Evolutionary conservation across 305 asterid genomes (phyloP).

Genomic region (Withania somnifera): DNA sequence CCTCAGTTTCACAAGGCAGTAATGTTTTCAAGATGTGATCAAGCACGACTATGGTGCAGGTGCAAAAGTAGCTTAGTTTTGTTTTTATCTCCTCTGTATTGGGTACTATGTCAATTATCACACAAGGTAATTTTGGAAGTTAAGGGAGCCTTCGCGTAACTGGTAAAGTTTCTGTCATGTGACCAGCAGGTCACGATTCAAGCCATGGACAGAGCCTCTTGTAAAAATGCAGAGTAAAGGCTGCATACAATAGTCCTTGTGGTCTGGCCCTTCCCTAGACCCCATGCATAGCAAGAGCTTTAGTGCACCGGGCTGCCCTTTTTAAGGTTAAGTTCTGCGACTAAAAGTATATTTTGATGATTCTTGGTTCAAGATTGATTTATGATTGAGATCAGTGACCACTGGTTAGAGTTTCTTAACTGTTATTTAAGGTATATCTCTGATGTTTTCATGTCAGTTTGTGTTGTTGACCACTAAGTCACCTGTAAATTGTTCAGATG

Average conservation of each 20-base stretch:
- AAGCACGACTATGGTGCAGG: background rate
- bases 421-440: background rate
- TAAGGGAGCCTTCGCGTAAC: too few relatives aligned
- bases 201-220: too few relatives aligned
- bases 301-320: too few relatives aligned
- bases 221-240: too few relatives aligned
- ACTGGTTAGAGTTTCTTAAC: background rate
- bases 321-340: background rate
- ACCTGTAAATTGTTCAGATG: background rate
- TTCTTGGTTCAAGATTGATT: background rate
- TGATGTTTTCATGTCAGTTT: background rate
- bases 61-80: background rate
- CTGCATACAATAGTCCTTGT: too few relatives aligned
- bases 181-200: too few relatives aligned
- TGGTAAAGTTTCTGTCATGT: too few relatives aligned
- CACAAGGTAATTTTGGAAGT: background rate
- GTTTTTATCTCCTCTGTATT: background rate
- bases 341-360: background rate
- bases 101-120: background rate
- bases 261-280: too few relatives aligned
- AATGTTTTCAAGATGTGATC: background rate
- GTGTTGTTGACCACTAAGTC: background rate
- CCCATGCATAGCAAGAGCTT: too few relatives aligned
- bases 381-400: background rate
- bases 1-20: background rate